These are phyloP conservation scores for Melocanna baccifera DNA, from an alignment of 176 grass and related monocot species.

Conservation along the genomic window DNA sequence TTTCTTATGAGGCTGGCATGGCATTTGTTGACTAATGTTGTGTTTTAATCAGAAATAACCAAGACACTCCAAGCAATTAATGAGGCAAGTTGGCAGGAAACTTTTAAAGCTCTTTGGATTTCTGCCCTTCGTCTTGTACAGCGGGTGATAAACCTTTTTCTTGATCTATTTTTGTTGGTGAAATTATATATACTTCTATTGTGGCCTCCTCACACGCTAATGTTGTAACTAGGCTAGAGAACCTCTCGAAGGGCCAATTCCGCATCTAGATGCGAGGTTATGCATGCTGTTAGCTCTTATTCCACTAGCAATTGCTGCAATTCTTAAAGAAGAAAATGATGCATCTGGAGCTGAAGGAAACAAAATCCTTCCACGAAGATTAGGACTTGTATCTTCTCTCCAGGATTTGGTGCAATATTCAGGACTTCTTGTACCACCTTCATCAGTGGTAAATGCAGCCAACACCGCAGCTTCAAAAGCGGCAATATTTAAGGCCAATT, in stretches of 20 bases:
- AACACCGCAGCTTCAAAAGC: constrained; percentile 91
- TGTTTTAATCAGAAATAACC: constrained; percentile 58
- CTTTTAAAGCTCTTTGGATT: constrained; percentile 96
- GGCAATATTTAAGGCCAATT: constrained; percentile 61
- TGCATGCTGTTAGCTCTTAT: constrained; percentile 84
- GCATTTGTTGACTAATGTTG: neutral
- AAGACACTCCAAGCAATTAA: constrained; percentile 87
- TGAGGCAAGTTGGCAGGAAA: constrained; percentile 94
- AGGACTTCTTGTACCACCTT: constrained; percentile 79
- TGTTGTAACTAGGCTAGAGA: constrained; percentile 69
- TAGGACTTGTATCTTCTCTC: constrained; percentile 81
- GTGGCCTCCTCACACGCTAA: constrained; percentile 22
- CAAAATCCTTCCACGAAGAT: constrained; percentile 54
- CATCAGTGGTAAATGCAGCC: constrained; percentile 68
- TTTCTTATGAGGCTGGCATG: neutral
- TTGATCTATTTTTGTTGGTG: constrained; percentile 2
- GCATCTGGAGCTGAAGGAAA: constrained; percentile 38
- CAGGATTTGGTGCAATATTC: constrained; percentile 84
- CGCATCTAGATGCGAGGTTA: constrained; percentile 80
- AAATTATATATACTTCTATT: constrained; percentile 18
- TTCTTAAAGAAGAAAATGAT: constrained; percentile 77
- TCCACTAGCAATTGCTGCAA: constrained; percentile 62
- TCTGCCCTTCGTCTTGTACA: constrained; percentile 89
- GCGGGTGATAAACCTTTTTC: constrained; percentile 52
- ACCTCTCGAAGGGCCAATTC: constrained; percentile 78